Percentiles rank a stretch among this genome's conserved stretches.
Evolutionary conservation across 164 flowering plant genomes (phyloP).

Genomic region (Stephania yunnanensis): DNA sequence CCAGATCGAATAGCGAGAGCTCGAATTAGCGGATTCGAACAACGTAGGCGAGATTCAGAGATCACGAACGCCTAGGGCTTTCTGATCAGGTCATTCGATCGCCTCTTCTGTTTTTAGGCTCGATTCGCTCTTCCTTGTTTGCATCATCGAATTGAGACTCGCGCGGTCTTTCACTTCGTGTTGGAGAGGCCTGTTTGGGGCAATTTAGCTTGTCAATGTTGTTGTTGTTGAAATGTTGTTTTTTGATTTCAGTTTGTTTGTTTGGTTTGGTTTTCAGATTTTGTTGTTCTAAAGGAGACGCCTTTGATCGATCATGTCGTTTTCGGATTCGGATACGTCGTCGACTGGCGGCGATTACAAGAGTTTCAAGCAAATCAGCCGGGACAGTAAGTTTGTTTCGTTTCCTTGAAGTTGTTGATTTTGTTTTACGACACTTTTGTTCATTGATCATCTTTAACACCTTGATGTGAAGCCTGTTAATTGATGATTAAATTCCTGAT

Average conservation of each 20-base stretch:
- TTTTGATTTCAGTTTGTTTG: not conserved
- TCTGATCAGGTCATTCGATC: not conserved
- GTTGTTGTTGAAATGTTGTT: not conserved
- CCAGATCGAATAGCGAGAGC: not conserved
- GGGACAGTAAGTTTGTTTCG: conserved; percentile 55
- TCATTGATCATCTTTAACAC: not conserved
- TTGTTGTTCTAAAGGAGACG: not conserved
- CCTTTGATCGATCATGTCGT: conserved; percentile 20
- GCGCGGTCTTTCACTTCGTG: not conserved
- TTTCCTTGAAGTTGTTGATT: not conserved
- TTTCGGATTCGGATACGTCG: conserved; percentile 35
- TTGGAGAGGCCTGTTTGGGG: not conserved
- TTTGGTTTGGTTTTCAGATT: not conserved
- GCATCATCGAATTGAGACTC: not conserved
- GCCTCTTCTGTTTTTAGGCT: not conserved
- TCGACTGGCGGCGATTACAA: conserved; percentile 66
- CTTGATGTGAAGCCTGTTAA: not conserved
- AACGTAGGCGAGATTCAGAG: not conserved
- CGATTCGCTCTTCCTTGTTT: not conserved
- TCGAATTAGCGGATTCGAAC: not conserved
- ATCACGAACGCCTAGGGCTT: not conserved
- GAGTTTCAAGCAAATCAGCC: conserved; percentile 68
- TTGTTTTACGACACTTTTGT: not conserved
- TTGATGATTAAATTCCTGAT: not conserved
- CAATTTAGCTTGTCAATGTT: not conserved